A percentile compares a stretch with the other conserved stretches of the same genome.
Conservation (phyloP, 768 basidiomycete genomes). For the Rhodotorula diobovata region DNA sequence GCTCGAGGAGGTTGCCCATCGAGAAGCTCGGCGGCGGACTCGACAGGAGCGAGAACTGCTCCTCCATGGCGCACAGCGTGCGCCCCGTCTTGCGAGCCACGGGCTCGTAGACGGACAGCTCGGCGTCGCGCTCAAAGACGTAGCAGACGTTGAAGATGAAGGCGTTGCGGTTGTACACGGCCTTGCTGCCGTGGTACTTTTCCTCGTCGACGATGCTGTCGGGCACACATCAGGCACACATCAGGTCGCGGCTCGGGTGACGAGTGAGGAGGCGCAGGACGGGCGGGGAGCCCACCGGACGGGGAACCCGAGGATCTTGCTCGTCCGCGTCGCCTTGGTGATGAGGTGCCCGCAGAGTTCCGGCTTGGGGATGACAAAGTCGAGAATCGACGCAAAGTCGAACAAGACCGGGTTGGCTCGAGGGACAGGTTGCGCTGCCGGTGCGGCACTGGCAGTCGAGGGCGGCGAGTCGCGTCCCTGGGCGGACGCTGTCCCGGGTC, state of each 20-base stretch:
- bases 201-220: slow-evolving; percentile 38
- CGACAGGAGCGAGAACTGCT: slow-evolving; percentile 75
- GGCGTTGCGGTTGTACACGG: slow-evolving; percentile 59
- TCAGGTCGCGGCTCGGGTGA: no score
- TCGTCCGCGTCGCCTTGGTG: slow-evolving; percentile 71
- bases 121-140: slow-evolving; percentile 85
- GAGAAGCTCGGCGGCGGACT: slow-evolving; percentile 66
- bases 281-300: slow-evolving; percentile 57
- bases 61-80: slow-evolving; percentile 82
- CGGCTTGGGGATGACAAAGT: slow-evolving; percentile 85
- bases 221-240: not conserved
- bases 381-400: slow-evolving; percentile 84
- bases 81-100: slow-evolving; percentile 91
- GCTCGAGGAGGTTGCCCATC: slow-evolving; percentile 63
- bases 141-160: slow-evolving; percentile 94
- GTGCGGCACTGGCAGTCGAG: no score
- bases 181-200: slow-evolving; percentile 42
- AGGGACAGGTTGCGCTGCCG: not conserved
- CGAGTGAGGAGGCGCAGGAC: not conserved
- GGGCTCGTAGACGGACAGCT: slow-evolving; percentile 91
- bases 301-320: slow-evolving; percentile 89
- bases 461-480: slow-evolving; percentile 4
- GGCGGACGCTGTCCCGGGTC: not conserved
- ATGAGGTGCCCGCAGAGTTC: slow-evolving; percentile 82
- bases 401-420: slow-evolving; percentile 55